Evolutionary conservation across 768 basidiomycete genomes (phyloP).

Genomic region (Boletales sp.): DNA sequence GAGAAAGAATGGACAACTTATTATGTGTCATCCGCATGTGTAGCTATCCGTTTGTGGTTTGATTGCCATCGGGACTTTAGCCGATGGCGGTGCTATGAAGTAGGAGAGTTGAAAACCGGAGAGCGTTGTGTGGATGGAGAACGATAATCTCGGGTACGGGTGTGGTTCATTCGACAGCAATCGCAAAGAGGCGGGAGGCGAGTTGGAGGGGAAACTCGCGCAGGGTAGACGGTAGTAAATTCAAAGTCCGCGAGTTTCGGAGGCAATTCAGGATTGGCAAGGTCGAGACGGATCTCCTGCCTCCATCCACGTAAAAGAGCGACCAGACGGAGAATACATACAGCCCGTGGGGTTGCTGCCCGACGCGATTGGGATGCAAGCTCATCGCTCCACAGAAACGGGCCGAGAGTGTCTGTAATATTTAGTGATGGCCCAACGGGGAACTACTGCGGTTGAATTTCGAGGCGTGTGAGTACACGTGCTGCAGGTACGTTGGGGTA

Average conservation of each 20-base stretch:
- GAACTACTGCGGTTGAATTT: constrained; percentile 26
- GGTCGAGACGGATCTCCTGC: constrained; percentile 5
- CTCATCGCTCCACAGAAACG: constrained; percentile 14
- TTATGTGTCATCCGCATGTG: neutral
- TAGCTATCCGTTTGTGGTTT: constrained; percentile 2
- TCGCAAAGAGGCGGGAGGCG: constrained; percentile 1
- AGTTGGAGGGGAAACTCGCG: neutral
- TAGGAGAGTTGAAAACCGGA: neutral
- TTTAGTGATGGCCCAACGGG: constrained; percentile 13
- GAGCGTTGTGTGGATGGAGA: constrained; percentile 1
- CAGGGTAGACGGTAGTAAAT: constrained; percentile 2
- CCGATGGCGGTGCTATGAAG: constrained; percentile 15
- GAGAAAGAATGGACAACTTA: neutral
- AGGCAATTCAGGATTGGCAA: constrained; percentile 15
- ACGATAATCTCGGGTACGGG: constrained; percentile 12
- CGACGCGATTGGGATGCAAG: constrained; percentile 3
- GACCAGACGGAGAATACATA: constrained; percentile 2
- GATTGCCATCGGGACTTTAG: constrained; percentile 2
- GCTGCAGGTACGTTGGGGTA: constrained; percentile 27
- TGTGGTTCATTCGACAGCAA: constrained; percentile 9
- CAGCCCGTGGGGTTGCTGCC: constrained; percentile 1
- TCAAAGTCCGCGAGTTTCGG: constrained; percentile 28
- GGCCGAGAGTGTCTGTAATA: constrained; percentile 4
- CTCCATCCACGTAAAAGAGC: constrained; percentile 17
- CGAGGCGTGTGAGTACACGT: constrained; percentile 34